Percentiles rank a stretch among this genome's conserved stretches.
Conservation (phyloP, 139 green algal species). For the Dunaliella primolecta region DNA sequence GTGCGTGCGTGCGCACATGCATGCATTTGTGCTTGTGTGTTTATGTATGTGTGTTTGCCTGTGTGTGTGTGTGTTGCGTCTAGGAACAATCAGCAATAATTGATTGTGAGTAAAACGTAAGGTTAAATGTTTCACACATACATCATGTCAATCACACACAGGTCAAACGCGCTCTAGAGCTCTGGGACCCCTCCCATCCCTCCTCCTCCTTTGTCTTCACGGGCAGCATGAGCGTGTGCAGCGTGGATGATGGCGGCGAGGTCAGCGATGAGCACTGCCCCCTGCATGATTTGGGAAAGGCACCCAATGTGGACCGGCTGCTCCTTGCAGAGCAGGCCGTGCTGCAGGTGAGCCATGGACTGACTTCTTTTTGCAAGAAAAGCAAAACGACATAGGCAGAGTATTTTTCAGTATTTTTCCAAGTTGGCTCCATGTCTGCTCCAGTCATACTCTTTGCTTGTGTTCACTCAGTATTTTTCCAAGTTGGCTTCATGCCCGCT, state of each 20-base stretch:
- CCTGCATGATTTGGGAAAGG: constrained; percentile 54
- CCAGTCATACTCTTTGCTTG: no score
- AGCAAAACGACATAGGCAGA: no score
- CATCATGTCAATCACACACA: no score
- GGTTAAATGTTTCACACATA: no score
- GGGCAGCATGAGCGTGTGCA: constrained; percentile 72
- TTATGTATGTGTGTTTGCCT: background rate
- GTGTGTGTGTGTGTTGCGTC: background rate
- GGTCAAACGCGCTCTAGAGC: constrained; percentile 54
- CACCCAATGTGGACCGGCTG: constrained; percentile 69
- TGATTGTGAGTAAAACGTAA: no score
- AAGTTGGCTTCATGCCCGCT: no score
- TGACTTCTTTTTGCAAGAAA: no score
- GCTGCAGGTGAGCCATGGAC: constrained; percentile 49
- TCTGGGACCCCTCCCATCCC: constrained; percentile 66
- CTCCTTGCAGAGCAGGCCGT: constrained; percentile 65
- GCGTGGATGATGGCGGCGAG: constrained; percentile 58
- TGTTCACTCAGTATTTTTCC: no score
- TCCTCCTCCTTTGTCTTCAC: constrained; percentile 90
- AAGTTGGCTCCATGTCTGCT: no score
- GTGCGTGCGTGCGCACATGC: background rate
- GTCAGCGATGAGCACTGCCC: constrained; percentile 62
- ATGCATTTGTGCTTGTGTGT: background rate
- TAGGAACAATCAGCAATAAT: no score
- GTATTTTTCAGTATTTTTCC: no score